These are phyloP conservation scores for Schwanniomyces pseudopolymorphus DNA, from an alignment of 805 yeast genomes.

Conservation along the genomic window DNA sequence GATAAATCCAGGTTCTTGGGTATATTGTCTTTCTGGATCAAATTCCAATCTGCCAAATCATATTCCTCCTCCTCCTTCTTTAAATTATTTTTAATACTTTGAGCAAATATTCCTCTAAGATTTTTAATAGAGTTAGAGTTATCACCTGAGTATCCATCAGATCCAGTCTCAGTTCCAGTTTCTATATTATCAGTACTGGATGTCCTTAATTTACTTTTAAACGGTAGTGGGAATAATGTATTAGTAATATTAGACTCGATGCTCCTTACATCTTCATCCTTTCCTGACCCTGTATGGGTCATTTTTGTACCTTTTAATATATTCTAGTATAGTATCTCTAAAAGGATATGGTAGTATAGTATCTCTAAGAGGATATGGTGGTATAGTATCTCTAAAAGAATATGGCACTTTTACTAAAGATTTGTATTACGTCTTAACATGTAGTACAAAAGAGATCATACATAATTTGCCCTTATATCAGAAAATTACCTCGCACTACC, in stretches of 20 bases:
- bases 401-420: background rate
- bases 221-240: background rate
- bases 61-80: background rate
- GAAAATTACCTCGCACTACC: background rate
- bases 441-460: too few relatives aligned
- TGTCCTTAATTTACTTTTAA: background rate
- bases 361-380: background rate
- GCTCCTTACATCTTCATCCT: background rate
- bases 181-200: background rate
- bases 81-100: background rate
- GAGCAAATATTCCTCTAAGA: conserved; percentile 10
- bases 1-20: background rate
- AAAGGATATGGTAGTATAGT: background rate
- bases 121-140: conserved; percentile 7
- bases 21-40: background rate
- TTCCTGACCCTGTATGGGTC: conserved; percentile 9
- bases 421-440: background rate
- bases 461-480: background rate
- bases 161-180: background rate
- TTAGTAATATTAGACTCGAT: background rate
- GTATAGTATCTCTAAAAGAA: background rate
- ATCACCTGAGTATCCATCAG: background rate
- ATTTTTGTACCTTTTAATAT: background rate
- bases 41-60: background rate
- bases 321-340: background rate